Evolutionary conservation across 257 asterid genomes (phyloP).

Genomic region (Echites panduratus): DNA sequence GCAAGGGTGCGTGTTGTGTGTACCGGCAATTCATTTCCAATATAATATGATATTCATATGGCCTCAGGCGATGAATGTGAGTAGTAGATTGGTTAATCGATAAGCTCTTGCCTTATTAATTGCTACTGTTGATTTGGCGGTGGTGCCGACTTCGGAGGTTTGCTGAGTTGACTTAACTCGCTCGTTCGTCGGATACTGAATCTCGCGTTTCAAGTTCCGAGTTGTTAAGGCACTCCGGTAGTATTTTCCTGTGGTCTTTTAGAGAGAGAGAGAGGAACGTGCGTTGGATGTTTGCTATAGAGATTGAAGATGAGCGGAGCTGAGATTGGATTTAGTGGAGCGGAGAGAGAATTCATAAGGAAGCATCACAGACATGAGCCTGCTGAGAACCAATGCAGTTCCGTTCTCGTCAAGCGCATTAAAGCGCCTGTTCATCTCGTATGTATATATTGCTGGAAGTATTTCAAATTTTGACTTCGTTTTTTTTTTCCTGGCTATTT

Average conservation of each 20-base stretch:
- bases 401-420: constrained; percentile 57
- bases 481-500: neutral
- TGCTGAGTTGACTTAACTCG: constrained; percentile 18
- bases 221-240: neutral
- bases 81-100: neutral
- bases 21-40: constrained; percentile 7
- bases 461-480: neutral
- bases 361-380: constrained; percentile 55
- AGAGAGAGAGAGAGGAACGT: neutral
- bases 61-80: constrained; percentile 5
- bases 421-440: constrained; percentile 74
- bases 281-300: neutral
- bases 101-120: neutral
- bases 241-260: constrained; percentile 1
- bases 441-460: constrained; percentile 10
- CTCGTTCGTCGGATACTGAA: too few relatives aligned
- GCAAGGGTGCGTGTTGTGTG: neutral
- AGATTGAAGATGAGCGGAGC: constrained; percentile 29
- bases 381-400: constrained; percentile 58
- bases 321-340: constrained; percentile 38
- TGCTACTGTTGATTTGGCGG: neutral
- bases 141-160: constrained; percentile 12
- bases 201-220: neutral
- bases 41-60: neutral
- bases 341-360: constrained; percentile 41